phyloP scores from a whole-genome alignment of 768 basidiomycete genomes.

The Agrocybe chaxingu region DNA sequence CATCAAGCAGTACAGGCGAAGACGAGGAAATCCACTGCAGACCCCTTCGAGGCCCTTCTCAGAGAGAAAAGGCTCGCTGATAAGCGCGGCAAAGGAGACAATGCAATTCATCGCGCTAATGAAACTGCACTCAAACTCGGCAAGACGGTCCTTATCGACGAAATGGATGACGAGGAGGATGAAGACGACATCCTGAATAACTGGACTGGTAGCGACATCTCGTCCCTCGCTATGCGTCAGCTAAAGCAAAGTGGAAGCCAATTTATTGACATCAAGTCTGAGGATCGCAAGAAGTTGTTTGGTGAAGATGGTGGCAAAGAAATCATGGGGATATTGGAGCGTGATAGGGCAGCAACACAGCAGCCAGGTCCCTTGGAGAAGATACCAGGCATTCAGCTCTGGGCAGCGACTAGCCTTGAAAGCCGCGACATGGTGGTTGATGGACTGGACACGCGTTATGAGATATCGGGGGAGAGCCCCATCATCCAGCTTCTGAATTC shows the following conservation, averaged over 20 bases:
- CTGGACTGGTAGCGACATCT: background rate
- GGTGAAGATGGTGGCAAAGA: conserved; percentile 39
- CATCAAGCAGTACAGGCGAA: background rate
- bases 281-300: conserved; percentile 33
- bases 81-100: conserved; percentile 34
- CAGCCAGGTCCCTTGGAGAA: conserved; percentile 11
- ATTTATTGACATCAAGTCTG: conserved; percentile 14
- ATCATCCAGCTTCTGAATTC: conserved; percentile 28
- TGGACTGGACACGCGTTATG: conserved; percentile 7
- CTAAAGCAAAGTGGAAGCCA: background rate
- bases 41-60: conserved; percentile 54
- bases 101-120: conserved; percentile 46
- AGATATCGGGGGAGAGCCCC: conserved; percentile 16
- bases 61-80: conserved; percentile 47
- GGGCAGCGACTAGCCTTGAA: conserved; percentile 3
- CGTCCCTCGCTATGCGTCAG: background rate
- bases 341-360: conserved; percentile 29
- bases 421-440: conserved; percentile 6
- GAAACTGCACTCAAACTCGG: conserved; percentile 24
- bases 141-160: conserved; percentile 23
- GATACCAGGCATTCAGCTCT: conserved; percentile 13
- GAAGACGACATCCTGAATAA: conserved; percentile 2
- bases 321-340: conserved; percentile 40
- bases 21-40: conserved; percentile 14
- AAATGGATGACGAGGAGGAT: conserved; percentile 2